phyloP scores from a whole-genome alignment of 1,284 basidiomycete genomes.

The Schizopora paradoxa region DNA sequence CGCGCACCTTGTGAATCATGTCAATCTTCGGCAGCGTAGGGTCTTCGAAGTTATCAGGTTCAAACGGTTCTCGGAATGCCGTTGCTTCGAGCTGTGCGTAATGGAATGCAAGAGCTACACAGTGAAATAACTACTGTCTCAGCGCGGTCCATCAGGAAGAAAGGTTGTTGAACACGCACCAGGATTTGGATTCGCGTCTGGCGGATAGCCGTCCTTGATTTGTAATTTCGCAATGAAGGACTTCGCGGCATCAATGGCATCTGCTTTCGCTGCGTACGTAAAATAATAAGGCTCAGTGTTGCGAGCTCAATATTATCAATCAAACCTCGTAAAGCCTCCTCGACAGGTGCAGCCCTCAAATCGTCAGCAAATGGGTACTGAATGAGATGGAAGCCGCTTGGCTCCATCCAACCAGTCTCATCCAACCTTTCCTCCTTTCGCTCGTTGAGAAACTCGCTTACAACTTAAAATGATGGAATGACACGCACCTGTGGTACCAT shows the following conservation, averaged over 20 bases:
- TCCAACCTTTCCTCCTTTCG: slow-evolving; percentile 66
- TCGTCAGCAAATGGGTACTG: slow-evolving; percentile 93
- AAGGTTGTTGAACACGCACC: slow-evolving; percentile 41
- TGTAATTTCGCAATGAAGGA: slow-evolving; percentile 76
- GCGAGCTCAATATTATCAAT: not conserved
- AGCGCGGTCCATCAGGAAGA: not conserved
- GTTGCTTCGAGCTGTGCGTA: slow-evolving; percentile 87
- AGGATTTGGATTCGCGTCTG: slow-evolving; percentile 91
- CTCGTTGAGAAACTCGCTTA: slow-evolving; percentile 4
- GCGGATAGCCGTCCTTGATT: slow-evolving; percentile 79
- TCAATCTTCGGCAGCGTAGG: slow-evolving; percentile 74
- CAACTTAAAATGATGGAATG: not conserved
- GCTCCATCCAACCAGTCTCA: slow-evolving; percentile 72
- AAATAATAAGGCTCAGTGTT: not conserved
- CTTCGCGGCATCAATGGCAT: slow-evolving; percentile 63
- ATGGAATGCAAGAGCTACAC: slow-evolving; percentile 71
- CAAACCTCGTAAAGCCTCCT: slow-evolving; percentile 52
- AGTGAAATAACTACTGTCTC: not conserved
- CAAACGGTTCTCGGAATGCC: slow-evolving; percentile 86
- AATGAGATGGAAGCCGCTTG: slow-evolving; percentile 91
- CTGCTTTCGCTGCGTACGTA: slow-evolving; percentile 51
- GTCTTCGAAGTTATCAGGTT: slow-evolving; percentile 72
- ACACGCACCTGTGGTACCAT: slow-evolving; percentile 79
- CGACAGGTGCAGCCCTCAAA: slow-evolving; percentile 70
- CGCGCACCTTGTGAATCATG: slow-evolving; percentile 71